phyloP scores from a whole-genome alignment of 371 early-diverging fungal species.

The Fennellomyces sp. region DNA sequence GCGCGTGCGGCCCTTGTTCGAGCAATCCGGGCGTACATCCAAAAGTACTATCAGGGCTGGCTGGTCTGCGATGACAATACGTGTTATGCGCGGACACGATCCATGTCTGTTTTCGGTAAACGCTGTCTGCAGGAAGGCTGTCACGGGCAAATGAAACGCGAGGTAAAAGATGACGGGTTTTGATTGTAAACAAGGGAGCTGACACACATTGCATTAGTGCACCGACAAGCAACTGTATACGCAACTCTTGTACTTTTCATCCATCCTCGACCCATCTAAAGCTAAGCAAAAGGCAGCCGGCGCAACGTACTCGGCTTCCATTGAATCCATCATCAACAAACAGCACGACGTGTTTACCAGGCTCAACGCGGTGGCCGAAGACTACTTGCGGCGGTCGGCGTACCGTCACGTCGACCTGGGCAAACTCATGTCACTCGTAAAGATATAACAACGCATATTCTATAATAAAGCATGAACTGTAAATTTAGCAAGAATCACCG shows the following conservation, averaged over 20 bases:
- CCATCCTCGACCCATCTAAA: constrained; percentile 43
- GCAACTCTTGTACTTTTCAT: constrained; percentile 49
- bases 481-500: background rate
- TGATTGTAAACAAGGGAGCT: background rate
- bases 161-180: constrained; percentile 56
- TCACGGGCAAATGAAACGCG: constrained; percentile 64
- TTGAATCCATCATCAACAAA: constrained; percentile 26
- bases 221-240: constrained; percentile 52
- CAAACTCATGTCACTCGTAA: constrained; percentile 3
- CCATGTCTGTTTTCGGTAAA: constrained; percentile 74
- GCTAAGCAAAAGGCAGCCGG: constrained; percentile 21
- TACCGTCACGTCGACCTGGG: constrained; percentile 67
- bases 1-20: constrained; percentile 67
- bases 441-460: background rate
- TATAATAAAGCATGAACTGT: background rate
- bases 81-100: constrained; percentile 65
- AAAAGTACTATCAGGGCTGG: constrained; percentile 73
- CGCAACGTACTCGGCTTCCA: constrained; percentile 18
- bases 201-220: constrained; percentile 24
- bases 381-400: constrained; percentile 61
- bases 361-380: constrained; percentile 50
- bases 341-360: constrained; percentile 22
- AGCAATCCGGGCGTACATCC: constrained; percentile 68
- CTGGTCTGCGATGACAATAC: constrained; percentile 78
- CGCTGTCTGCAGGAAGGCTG: constrained; percentile 73